Evolutionary conservation across 1,284 basidiomycete genomes (phyloP), one percentile per base, ranked within the genome.

Genomic region (Cutaneotrichosporon sp.): DNA sequence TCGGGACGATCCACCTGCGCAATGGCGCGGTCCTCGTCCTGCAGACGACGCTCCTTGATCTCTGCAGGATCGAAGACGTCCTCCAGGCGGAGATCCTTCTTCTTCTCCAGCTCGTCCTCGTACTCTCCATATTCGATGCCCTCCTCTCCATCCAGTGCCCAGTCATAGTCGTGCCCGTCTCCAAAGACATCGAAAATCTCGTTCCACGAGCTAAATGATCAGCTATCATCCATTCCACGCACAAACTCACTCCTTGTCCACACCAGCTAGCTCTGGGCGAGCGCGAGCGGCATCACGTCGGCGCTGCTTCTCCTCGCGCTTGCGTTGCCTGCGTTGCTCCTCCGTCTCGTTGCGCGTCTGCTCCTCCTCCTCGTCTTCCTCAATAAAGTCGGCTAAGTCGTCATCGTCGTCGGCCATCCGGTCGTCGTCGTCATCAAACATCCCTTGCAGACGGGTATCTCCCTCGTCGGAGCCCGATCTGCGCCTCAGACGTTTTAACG

Each of bases 41-140:
- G 97, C 39, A 99, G 78, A 78, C 93, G 81, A 47, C 90, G 84
- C 56, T 86, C 88, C 60, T 85, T 85, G 68, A 99, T 97, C 79
- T 97, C 91, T 7, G 92, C 90, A 0, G 96, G 96, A 71, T 99
- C 96, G 64, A 98, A 99, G 57, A 99, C 91, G 73, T 97, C 94
- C 66, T 88, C 85, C 65, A 93, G 88, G 64, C 84, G 87, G 78
- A 87, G 86, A 61, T 92, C 88, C 54, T 73, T 47, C 80, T 73
- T 47, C 80, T 80, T 71, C 65, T 85, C 88, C 4, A 14, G 29
- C 31, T 68, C 65, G 31, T 77, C 76, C 24, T 84, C 84, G 31
- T 86, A 82, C 4, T 77, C 73, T 32, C 92, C 90, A 9, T 81
- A 82, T 45, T 80, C 85, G 55, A 96, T 55, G 5, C 62, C 67